These are phyloP conservation scores for Talaromyces piceae DNA, from an alignment of 2,329 filamentous ascomycete species.

Conservation along the genomic window DNA sequence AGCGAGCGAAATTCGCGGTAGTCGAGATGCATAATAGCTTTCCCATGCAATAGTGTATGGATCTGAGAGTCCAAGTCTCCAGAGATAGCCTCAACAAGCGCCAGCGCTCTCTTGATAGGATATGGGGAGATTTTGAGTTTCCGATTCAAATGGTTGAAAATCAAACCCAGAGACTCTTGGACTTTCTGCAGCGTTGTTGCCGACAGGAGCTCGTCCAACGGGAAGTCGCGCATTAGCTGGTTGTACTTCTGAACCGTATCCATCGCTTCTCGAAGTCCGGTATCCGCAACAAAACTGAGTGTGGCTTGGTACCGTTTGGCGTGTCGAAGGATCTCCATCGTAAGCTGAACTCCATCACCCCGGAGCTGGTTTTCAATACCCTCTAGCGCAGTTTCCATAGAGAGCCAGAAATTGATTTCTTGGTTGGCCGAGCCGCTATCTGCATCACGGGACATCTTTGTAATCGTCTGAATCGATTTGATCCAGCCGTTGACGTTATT, in stretches of 20 bases:
- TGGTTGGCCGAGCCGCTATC: slow-evolving; percentile 75
- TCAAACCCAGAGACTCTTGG: slow-evolving; percentile 77
- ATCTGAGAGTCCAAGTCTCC: slow-evolving; percentile 81
- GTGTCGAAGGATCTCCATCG: slow-evolving; percentile 89
- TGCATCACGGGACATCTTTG: slow-evolving; percentile 84
- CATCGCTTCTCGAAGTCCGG: slow-evolving; percentile 88
- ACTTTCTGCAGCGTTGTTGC: slow-evolving; percentile 84
- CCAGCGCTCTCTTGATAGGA: slow-evolving; percentile 80
- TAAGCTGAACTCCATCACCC: slow-evolving; percentile 82
- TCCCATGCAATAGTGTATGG: slow-evolving; percentile 77
- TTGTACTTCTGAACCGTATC: slow-evolving; percentile 98
- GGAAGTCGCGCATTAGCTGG: slow-evolving; percentile 96
- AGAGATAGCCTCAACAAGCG: slow-evolving; percentile 95
- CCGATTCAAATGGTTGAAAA: slow-evolving; percentile 94
- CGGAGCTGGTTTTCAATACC: slow-evolving; percentile 82
- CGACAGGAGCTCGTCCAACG: slow-evolving; percentile 86
- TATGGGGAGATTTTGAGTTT: slow-evolving; percentile 96
- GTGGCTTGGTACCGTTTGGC: slow-evolving; percentile 98
- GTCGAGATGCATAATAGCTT: slow-evolving; percentile 82
- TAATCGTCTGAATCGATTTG: slow-evolving; percentile 94
- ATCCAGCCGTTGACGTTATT: slow-evolving; percentile 96
- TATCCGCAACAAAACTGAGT: slow-evolving; percentile 93
- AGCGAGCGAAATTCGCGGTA: slow-evolving; percentile 82
- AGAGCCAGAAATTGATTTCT: slow-evolving; percentile 98
- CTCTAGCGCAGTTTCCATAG: slow-evolving; percentile 89